phyloP scores from a whole-genome alignment of 768 basidiomycete species.

The Coprinellus aureogranulatus region DNA sequence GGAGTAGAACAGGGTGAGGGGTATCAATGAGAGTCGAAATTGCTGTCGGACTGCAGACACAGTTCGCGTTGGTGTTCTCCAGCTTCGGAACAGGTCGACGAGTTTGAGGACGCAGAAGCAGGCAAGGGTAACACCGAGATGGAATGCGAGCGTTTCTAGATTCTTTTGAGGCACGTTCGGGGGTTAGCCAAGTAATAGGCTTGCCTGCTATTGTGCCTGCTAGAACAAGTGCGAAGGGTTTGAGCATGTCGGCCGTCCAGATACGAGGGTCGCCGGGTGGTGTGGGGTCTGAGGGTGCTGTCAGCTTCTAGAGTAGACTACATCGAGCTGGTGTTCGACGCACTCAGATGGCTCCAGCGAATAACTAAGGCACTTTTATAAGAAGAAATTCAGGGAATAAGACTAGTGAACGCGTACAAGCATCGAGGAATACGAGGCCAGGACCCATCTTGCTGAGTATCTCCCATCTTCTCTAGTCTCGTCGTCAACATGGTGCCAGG shows the following conservation, averaged over 20 bases:
- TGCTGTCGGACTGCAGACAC: conserved; percentile 56
- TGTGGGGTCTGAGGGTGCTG: conserved; percentile 34
- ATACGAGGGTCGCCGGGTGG: conserved; percentile 36
- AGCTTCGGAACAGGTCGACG: conserved; percentile 33
- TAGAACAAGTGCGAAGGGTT: conserved; percentile 55
- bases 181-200: conserved; percentile 5
- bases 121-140: conserved; percentile 59
- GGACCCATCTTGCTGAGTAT: conserved; percentile 59
- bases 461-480: conserved; percentile 53
- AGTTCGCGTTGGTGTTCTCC: conserved; percentile 17
- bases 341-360: conserved; percentile 72
- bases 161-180: neutral
- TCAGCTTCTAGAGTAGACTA: neutral
- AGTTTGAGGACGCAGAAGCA: conserved; percentile 51
- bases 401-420: conserved; percentile 58
- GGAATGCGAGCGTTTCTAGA: conserved; percentile 74
- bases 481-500: neutral
- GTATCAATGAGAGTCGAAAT: conserved; percentile 74
- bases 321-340: conserved; percentile 11
- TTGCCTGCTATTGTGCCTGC: conserved; percentile 64
- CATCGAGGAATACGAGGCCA: conserved; percentile 62
- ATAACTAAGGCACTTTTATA: conserved; percentile 50
- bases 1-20: conserved; percentile 79
- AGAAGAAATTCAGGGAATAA: too few relatives aligned
- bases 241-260: conserved; percentile 52